These are phyloP conservation scores for Thelonectria rubi DNA, from an alignment of 2,329 filamentous ascomycete species.

Conservation along the genomic window DNA sequence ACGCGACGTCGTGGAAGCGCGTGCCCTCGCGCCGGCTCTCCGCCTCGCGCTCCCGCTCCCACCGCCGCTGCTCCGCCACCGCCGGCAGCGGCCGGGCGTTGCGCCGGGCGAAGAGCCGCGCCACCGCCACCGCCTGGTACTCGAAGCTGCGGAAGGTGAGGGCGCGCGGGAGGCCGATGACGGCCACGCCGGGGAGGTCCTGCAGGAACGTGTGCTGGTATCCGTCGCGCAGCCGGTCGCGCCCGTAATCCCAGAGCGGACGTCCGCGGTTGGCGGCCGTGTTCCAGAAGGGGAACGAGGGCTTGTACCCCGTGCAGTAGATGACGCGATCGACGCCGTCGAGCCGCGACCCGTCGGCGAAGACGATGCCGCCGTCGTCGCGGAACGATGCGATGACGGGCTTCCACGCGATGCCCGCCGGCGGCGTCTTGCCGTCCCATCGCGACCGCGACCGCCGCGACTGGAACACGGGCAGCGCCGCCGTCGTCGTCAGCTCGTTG, in stretches of 20 bases:
- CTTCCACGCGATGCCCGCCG: constrained; percentile 61
- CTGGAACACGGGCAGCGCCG: constrained; percentile 57
- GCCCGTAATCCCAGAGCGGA: constrained; percentile 59
- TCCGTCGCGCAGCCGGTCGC: constrained; percentile 52
- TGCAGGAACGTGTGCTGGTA: constrained; percentile 65
- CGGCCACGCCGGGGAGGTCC: constrained; percentile 56
- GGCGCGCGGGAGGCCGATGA: constrained; percentile 61
- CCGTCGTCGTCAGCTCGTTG: constrained; percentile 49
- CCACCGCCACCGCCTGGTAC: constrained; percentile 64
- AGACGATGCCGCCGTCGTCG: constrained; percentile 54
- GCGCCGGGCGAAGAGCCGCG: constrained; percentile 57
- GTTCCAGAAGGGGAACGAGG: constrained; percentile 62
- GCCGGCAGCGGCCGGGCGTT: constrained; percentile 52
- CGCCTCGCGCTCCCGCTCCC: constrained; percentile 55
- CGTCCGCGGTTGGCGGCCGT: constrained; percentile 53
- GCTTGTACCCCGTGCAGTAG: constrained; percentile 55
- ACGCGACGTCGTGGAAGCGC: constrained; percentile 63
- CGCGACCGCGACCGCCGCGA: constrained; percentile 58
- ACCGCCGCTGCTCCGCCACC: constrained; percentile 51
- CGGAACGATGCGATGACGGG: constrained; percentile 58
- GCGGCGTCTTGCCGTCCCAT: constrained; percentile 61
- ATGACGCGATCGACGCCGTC: constrained; percentile 51
- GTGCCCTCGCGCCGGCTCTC: constrained; percentile 42
- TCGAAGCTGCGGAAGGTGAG: constrained; percentile 64
- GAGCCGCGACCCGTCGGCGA: constrained; percentile 49